Base-by-base conservation (phyloP, 768 basidiomycete genomes). In the Multifurca ochricompacta region DNA sequence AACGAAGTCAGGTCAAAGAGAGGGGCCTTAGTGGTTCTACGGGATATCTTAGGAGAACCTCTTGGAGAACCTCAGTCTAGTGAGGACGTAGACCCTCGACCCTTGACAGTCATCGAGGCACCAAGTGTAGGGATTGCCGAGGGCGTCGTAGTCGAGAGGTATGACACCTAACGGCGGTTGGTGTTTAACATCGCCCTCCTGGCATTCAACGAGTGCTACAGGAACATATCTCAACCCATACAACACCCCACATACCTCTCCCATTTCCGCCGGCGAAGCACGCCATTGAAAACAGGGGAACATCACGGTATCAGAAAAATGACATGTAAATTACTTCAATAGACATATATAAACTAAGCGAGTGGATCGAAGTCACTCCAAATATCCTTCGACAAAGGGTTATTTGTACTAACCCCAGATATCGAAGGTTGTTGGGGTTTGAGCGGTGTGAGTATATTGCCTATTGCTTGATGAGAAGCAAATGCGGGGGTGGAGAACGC, bases 291-390 rank as follows among this genome's bases (percentile, higher is more conserved):
- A 35, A 51, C 30, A 19, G 31, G 10, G 31, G 43, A 32, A 21
- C 30, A 31, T 37, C 25, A 32, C 16, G 37, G 21, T 37, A 31
- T 46, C 46, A 13, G 23, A 21, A 8, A 50, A 13, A n/a, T 30
- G 7, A 30, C 31, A 31, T 4, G 32, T 46, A 42, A 18, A 42
- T 41, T 25, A 34, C 40, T 30, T 25, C 30, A 51, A 23, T 28
- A 28, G 19, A 46, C 34, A 28, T 19, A 14, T 43, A 30, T 37
- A 47, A 39, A 59, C 34, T 68, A 85, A 47, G 78, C 74, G 41
- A 88, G 70, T 11, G 89, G 89, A 71, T 91, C 89, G 64, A 91
- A 91, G 65, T 87, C 89, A 21, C 80, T 80, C 85, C 85, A 89
- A 55, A 82, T 82, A 59, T 82, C 77, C 61, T 83, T 85, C 30